Percentiles rank a stretch among this genome's conserved stretches.
Conservation (phyloP, 2,329 filamentous ascomycete genomes). For the Aspergillus puulaauensis region DNA sequence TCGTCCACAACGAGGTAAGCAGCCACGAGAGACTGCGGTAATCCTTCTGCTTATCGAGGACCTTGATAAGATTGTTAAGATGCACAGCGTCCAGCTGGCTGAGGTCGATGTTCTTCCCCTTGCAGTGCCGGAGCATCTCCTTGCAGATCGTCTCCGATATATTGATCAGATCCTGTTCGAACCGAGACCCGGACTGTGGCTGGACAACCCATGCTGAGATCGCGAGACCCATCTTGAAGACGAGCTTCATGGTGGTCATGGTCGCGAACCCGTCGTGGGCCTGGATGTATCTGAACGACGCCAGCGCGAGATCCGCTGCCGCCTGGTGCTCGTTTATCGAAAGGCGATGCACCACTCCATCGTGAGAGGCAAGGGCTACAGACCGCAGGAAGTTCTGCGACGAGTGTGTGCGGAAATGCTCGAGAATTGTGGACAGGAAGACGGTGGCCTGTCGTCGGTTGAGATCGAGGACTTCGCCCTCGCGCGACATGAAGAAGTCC, state of each 20-base stretch:
- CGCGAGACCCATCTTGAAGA: constrained; percentile 34
- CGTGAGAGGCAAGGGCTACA: constrained; percentile 35
- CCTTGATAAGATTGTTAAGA: constrained; percentile 43
- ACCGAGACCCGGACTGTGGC: constrained; percentile 23
- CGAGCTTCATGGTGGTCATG: constrained; percentile 33
- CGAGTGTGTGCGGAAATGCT: constrained; percentile 34
- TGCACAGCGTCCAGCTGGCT: constrained; percentile 41
- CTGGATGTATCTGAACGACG: constrained; percentile 34
- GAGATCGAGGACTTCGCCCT: constrained; percentile 25
- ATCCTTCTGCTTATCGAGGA: constrained; percentile 48
- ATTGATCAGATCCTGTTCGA: constrained; percentile 37
- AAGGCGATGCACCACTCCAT: constrained; percentile 30
- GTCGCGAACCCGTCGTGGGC: constrained; percentile 31
- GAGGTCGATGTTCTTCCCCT: constrained; percentile 45
- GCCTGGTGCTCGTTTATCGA: constrained; percentile 25
- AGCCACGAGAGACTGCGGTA: constrained; percentile 45
- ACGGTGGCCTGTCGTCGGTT: constrained; percentile 27
- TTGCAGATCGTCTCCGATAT: constrained; percentile 43
- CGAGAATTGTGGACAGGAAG: constrained; percentile 32
- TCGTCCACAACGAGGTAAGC: constrained; percentile 46
- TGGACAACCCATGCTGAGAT: constrained; percentile 37
- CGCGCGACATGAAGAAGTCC: constrained; percentile 32
- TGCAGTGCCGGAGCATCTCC: constrained; percentile 41
- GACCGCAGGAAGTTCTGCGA: constrained; percentile 38
- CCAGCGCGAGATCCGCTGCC: constrained; percentile 34